These are phyloP conservation scores for Tuber aestivum DNA, from an alignment of 495 filamentous ascomycete genomes.

Conservation along the genomic window DNA sequence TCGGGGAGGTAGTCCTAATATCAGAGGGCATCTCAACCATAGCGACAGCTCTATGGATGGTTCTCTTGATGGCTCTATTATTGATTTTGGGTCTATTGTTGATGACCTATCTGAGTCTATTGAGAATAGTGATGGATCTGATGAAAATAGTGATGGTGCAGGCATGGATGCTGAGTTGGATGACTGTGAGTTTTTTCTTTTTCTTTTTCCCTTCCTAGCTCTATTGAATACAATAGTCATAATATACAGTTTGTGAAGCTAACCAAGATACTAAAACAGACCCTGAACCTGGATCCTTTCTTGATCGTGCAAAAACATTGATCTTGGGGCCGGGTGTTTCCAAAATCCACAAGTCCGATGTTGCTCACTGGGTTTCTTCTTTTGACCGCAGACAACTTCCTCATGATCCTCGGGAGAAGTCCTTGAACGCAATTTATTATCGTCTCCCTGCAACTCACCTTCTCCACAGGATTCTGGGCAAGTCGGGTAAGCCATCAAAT, in stretches of 20 bases:
- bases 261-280: neutral
- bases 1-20: slow-evolving; percentile 10
- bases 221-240: neutral
- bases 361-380: too few species aligned
- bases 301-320: slow-evolving; percentile 3
- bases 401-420: neutral
- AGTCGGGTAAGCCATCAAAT: neutral
- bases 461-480: slow-evolving; percentile 9
- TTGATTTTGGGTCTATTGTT: neutral
- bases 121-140: neutral
- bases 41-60: neutral
- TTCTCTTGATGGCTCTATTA: neutral
- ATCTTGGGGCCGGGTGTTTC: slow-evolving; percentile 13
- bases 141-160: neutral
- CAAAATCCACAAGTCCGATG: neutral
- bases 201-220: neutral
- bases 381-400: neutral
- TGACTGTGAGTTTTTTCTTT: slow-evolving; percentile 4
- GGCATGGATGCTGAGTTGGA: neutral
- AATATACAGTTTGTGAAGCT: neutral
- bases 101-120: neutral
- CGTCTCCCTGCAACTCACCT: neutral
- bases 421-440: neutral
- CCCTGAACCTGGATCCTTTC: slow-evolving; percentile 1
- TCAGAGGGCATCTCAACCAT: slow-evolving; percentile 7